A percentile compares a stretch with the other conserved stretches of the same genome.
Evolutionary conservation across 2,329 filamentous ascomycete genomes (phyloP).

Genomic region (Corinectria fuckeliana): DNA sequence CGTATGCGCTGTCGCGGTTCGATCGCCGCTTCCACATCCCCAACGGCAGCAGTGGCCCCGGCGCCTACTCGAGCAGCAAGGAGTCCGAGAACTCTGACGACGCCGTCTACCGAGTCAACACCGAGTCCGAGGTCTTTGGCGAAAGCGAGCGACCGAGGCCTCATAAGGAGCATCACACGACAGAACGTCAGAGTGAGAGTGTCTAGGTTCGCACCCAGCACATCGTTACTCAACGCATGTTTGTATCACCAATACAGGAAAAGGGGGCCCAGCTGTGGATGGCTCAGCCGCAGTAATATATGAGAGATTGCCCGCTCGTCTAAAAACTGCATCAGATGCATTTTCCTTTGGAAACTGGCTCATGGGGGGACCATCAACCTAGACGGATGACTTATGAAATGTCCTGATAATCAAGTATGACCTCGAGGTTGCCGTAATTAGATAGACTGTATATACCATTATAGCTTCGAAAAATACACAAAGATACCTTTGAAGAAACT

Average conservation of each 20-base stretch:
- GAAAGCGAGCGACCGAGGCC: conserved; percentile 34
- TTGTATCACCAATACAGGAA: neutral
- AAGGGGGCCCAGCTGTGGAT: neutral
- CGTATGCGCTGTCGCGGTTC: conserved; percentile 72
- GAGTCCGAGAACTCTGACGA: conserved; percentile 11
- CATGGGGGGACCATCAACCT: neutral
- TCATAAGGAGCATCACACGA: conserved; percentile 22
- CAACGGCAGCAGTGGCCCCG: conserved; percentile 67
- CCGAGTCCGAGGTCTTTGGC: conserved; percentile 35
- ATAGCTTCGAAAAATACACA: neutral
- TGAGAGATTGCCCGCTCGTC: neutral
- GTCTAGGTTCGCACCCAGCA: conserved; percentile 14
- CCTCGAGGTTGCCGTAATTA: conserved; percentile 1
- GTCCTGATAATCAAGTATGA: conserved; percentile 10
- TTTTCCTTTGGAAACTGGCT: neutral
- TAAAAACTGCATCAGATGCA: neutral
- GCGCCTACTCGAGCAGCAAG: conserved; percentile 50
- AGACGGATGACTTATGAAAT: conserved; percentile 15
- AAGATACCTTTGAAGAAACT: neutral
- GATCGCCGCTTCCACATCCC: conserved; percentile 80
- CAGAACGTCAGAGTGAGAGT: conserved; percentile 29
- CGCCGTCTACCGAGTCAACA: conserved; percentile 26
- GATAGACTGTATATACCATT: conserved; percentile 2
- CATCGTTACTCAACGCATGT: neutral
- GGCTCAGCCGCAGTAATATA: neutral